Evolutionary conservation across 768 basidiomycete genomes (phyloP).

Genomic region (Kwoniella sp.): DNA sequence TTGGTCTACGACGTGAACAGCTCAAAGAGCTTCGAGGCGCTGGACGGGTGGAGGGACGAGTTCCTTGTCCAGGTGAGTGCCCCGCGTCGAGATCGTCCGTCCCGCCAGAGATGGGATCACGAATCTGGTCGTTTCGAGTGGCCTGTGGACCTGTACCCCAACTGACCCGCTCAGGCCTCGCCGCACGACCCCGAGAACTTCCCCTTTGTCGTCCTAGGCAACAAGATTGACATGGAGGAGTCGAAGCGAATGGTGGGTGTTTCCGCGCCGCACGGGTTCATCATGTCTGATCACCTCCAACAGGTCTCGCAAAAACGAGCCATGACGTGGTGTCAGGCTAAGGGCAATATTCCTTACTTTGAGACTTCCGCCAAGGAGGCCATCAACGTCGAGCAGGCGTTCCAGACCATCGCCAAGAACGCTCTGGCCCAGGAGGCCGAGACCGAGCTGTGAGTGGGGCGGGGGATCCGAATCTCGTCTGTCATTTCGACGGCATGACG

Average conservation of each 20-base stretch:
- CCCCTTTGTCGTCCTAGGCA: conserved; percentile 98
- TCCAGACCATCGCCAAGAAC: conserved; percentile 99
- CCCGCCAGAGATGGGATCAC: background rate
- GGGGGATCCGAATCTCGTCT: no score
- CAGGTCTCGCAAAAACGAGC: conserved; percentile 98
- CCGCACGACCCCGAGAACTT: conserved; percentile 99
- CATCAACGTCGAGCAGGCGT: conserved; percentile 99
- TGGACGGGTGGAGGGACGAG: conserved; percentile 99
- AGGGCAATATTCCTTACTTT: conserved; percentile 99
- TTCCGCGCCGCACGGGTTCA: background rate
- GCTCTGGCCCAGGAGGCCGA: conserved; percentile 96
- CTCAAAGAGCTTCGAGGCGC: conserved; percentile 94
- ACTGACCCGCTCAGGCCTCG: conserved; percentile 66
- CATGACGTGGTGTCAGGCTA: conserved; percentile 99
- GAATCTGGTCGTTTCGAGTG: no score
- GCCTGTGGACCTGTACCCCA: no score
- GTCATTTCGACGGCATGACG: background rate
- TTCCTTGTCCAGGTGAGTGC: conserved; percentile 71
- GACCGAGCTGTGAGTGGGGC: conserved; percentile 71
- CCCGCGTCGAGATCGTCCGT: background rate
- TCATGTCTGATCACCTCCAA: background rate
- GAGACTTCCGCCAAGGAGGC: conserved; percentile 99
- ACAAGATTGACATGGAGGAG: conserved; percentile 99
- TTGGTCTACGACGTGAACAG: conserved; percentile 99
- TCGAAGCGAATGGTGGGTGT: conserved; percentile 82